Evolutionary conservation across 805 yeast species (phyloP), one percentile per base, ranked within the genome.

Genomic region (Candida cerambycidarum): DNA sequence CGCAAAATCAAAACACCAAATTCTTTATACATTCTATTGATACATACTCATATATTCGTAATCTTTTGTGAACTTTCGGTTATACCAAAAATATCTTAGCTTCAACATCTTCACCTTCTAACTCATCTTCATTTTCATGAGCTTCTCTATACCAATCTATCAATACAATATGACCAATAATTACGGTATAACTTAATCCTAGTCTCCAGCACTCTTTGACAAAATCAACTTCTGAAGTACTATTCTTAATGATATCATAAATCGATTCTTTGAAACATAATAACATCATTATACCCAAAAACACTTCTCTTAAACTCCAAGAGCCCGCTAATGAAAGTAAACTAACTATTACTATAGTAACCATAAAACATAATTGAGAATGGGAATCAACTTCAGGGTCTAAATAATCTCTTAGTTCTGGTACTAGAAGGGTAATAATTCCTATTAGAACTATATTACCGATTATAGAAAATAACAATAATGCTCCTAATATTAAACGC

Each of bases 291-390:
- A 34, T 14, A 6, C 38, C 38, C 3, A 34, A 3, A 23, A 21
- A 23, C 7, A 21, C 7, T 24, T 34, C 28, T 23, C 38, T 11
- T 15, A 34, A 14, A 10, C 19, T 21, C 29, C 18, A 15, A 13
- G 4, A 13, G 2, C 38, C 38, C 12, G 38, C 13, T 14, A 34
- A 21, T 24, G 38, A 34, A n/a, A 21, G 15, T 14, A 34, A 23
- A 16, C 29, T 34, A n/a, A 13, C 29, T 5, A 34, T 23, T 12
- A 34, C 14, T 3, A 34, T 34, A 9, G 38, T 34, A 3, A 21
- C n/a, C 29, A 34, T 34, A 14, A 34, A 34, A 13, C 29, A 34
- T 19, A 34, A 6, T 14, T 34, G 38, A 9, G 38, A 34, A 34
- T 34, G 38, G 16, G 29, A 23, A 4, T 14, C 29, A 14, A 29